Percentiles rank a stretch among this genome's conserved stretches.
Conservation (phyloP, 106 monocot genomes). For the Allium cepa region DNA sequence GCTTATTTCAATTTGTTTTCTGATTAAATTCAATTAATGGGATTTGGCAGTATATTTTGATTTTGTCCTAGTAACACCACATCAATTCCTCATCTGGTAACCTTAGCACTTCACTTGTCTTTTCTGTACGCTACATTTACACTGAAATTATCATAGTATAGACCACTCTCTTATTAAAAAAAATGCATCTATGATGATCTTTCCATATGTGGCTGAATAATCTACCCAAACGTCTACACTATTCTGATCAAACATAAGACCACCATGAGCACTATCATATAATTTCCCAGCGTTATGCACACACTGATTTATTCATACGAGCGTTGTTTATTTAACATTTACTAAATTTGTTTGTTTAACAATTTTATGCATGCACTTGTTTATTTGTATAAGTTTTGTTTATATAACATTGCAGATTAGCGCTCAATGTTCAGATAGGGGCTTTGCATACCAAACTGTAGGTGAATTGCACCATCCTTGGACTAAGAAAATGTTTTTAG, state of each 20-base stretch:
- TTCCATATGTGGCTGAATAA: no score
- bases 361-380: not conserved
- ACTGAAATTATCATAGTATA: no score
- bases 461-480: constrained; percentile 88
- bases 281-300: not conserved
- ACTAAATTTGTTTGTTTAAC: not conserved
- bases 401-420: constrained; percentile 52
- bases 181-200: no score
- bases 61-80: no score
- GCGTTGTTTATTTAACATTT: constrained; percentile 3
- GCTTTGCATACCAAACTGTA: constrained; percentile 58
- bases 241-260: not conserved
- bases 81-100: no score
- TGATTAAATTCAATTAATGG: no score
- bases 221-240: no score
- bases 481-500: constrained; percentile 73
- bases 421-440: constrained; percentile 64
- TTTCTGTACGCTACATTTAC: no score
- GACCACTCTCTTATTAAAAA: no score
- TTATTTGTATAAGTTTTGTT: not conserved
- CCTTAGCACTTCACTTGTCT: no score
- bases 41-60: no score
- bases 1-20: no score
- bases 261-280: not conserved
- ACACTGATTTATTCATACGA: not conserved